These are phyloP conservation scores for Dioscorea dumetorum DNA, from an alignment of 106 monocot genomes.

Conservation along the genomic window DNA sequence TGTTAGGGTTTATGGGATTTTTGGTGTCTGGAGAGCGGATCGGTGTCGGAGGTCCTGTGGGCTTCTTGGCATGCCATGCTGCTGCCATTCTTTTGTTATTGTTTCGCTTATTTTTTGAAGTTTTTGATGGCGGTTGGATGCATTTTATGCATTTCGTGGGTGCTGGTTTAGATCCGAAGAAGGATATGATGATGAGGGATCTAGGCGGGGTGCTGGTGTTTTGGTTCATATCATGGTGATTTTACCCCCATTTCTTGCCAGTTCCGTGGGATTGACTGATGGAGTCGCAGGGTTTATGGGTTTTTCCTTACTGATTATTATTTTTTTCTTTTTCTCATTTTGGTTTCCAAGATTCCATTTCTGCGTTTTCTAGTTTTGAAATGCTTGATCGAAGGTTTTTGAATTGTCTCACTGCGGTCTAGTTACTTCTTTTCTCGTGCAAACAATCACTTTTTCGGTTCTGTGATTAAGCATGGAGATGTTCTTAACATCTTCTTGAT, in stretches of 20 bases:
- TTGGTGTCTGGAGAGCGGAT: neutral
- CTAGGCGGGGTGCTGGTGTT: neutral
- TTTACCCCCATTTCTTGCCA: neutral
- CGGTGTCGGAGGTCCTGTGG: neutral
- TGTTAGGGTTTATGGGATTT: neutral
- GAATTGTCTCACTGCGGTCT: too few species aligned
- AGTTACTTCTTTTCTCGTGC: too few species aligned
- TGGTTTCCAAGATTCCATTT: too few species aligned
- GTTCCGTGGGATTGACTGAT: neutral
- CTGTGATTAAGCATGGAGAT: too few species aligned
- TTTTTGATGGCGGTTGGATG: neutral
- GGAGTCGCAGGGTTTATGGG: neutral
- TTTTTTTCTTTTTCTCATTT: too few species aligned
- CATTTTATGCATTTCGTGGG: neutral
- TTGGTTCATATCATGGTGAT: neutral
- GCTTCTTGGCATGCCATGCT: neutral
- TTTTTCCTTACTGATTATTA: neutral
- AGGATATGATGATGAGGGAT: neutral
- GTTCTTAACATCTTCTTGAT: too few species aligned
- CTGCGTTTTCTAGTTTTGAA: too few species aligned
- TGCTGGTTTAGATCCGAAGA: neutral
- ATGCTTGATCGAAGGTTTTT: too few species aligned
- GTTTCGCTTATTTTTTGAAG: neutral
- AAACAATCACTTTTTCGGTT: too few species aligned
- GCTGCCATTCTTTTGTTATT: neutral